Conservation (phyloP, 83 land plant genomes). For the Thuja plicata region DNA sequence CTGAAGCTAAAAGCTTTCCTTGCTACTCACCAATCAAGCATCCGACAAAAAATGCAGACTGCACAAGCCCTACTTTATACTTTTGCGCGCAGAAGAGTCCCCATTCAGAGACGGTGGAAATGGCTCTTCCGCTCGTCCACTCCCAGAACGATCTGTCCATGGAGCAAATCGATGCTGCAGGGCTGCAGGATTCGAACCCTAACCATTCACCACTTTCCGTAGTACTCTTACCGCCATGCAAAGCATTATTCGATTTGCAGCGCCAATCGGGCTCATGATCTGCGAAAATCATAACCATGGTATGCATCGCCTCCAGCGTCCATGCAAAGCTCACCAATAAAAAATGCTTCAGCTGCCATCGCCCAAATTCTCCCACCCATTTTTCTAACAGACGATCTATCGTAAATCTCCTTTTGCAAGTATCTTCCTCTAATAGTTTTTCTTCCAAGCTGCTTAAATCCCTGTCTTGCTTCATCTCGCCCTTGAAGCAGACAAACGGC, state of each 20-base stretch:
- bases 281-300: constrained; percentile 92
- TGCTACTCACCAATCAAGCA: constrained; percentile 64
- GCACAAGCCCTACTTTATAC: constrained; percentile 79
- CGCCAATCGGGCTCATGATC: constrained; percentile 73
- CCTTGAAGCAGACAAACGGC: background rate
- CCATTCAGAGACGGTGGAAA: constrained; percentile 85
- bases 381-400: constrained; percentile 72
- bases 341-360: constrained; percentile 81
- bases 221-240: background rate
- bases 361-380: constrained; percentile 87
- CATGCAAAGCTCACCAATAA: constrained; percentile 70
- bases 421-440: background rate
- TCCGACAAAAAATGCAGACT: constrained; percentile 79
- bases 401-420: constrained; percentile 13
- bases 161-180: constrained; percentile 34
- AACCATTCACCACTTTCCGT: background rate
- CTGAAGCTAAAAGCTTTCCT: background rate
- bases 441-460: background rate
- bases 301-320: constrained; percentile 85
- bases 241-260: constrained; percentile 21
- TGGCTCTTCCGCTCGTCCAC: constrained; percentile 56
- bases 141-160: constrained; percentile 65
- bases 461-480: background rate
- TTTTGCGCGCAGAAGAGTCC: constrained; percentile 65
- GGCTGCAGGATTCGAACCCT: constrained; percentile 12